Conservation (phyloP, 2,329 filamentous ascomycete species). For the Colletotrichum magnum region DNA sequence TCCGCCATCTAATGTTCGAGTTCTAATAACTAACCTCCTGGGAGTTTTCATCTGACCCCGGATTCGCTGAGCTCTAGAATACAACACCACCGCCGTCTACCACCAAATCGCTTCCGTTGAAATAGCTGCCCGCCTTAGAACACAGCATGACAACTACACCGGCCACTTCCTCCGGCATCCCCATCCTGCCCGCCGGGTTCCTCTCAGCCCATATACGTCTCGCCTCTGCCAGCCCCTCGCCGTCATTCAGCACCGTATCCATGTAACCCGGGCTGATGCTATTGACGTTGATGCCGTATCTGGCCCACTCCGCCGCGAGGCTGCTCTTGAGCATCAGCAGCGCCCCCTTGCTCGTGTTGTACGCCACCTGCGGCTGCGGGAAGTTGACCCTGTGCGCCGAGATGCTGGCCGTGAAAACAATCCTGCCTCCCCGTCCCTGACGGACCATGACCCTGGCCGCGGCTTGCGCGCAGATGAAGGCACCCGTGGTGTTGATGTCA, state of each 20-base stretch:
- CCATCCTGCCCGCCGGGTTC: constrained; percentile 77
- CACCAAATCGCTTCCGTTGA: constrained; percentile 77
- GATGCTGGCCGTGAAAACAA: constrained; percentile 77
- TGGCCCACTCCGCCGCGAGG: constrained; percentile 81
- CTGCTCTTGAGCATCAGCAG: constrained; percentile 74
- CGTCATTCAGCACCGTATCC: constrained; percentile 81
- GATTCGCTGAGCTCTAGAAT: constrained; percentile 25
- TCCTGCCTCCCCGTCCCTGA: constrained; percentile 68
- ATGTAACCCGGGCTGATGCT: constrained; percentile 82
- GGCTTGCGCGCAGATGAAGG: constrained; percentile 79
- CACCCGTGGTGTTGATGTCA: constrained; percentile 80
- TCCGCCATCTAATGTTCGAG: background rate
- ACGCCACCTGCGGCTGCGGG: constrained; percentile 79
- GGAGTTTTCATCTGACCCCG: no score
- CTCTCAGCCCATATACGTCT: constrained; percentile 69
- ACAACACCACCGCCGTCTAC: constrained; percentile 68
- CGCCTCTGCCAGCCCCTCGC: constrained; percentile 68
- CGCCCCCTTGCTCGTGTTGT: constrained; percentile 81
- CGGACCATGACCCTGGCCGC: constrained; percentile 67
- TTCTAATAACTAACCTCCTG: background rate
- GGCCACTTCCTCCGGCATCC: constrained; percentile 72
- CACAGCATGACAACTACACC: constrained; percentile 73
- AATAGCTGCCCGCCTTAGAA: constrained; percentile 74
- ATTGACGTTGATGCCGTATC: constrained; percentile 79
- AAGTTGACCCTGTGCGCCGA: constrained; percentile 79